Base-by-base conservation (phyloP, 2,329 filamentous ascomycete species). In the Dothistroma septosporum region DNA sequence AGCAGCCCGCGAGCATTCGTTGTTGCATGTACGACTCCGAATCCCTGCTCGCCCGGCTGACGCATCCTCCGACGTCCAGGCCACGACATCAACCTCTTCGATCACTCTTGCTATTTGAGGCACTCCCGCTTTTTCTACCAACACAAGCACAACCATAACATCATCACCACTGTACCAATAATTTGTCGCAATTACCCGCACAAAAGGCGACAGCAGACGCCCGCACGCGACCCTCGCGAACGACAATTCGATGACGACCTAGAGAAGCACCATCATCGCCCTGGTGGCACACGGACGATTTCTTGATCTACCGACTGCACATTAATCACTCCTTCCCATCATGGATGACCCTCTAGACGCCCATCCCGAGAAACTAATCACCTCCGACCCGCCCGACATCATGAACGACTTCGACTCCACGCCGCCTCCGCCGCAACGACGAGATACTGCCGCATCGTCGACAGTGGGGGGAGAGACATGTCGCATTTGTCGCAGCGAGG, bases 401-500 rank as follows among this genome's bases (percentile, higher is more conserved):
- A 35, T 53, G 50, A 53, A 35, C 31, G 50, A 85, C 67, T 79
- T 81, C 52, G 74, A 77, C 57, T 82, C 79, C 66, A 53, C 61
- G 4, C 65, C 65, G 33, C 50, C 50, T 32, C 50, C 50, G 24
- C 61, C 63, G 4, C 60, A 63, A 31, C 66, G 64, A 50, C 64
- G 62, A 58, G 68, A 70, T 47, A 67, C 67, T 12, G 44, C 61
- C 44, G 65, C 66, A 21, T 68, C 70, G 31, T 62, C 53, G 19
- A 60, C 55, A 19, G 56, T 60, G 59, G 87, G 89, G 58, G 87
- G 89, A 57, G 90, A 96, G 72, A 95, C 92, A n/a, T 99, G 94
- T 80, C 88, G 94, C 63, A 99, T 99, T 80, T 99, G 94, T 77
- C 86, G 95, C 68, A 91, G 91, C 56, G 95, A 99, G 76, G 91